A percentile compares a stretch with the other conserved stretches of the same genome.
Evolutionary conservation across 352 stramenopile genomes (phyloP).

Genomic region (Pythium rhizo-oryzae): DNA sequence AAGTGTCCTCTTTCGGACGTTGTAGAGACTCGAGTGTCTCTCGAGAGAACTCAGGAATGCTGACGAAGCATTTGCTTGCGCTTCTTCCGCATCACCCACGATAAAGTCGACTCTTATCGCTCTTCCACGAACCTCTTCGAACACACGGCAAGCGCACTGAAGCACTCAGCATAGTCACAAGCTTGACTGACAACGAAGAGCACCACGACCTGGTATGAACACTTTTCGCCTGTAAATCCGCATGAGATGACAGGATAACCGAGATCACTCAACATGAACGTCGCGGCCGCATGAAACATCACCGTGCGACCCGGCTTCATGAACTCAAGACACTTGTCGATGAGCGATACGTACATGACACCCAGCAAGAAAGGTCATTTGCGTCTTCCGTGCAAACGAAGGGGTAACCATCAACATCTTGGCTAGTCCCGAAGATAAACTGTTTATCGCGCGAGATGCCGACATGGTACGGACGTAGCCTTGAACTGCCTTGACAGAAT

Average conservation of each 20-base stretch:
- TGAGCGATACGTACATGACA: neutral
- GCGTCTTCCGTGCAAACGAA: neutral
- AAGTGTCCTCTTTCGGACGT: neutral
- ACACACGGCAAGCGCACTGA: slow-evolving; percentile 1
- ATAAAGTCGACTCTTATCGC: neutral
- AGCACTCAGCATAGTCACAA: slow-evolving; percentile 1
- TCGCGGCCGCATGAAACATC: slow-evolving; percentile 12
- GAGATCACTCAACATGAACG: slow-evolving; percentile 1
- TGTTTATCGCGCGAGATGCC: too few species aligned
- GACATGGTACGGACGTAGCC: neutral
- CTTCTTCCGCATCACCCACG: slow-evolving; percentile 10
- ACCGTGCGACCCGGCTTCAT: neutral
- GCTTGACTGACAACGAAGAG: slow-evolving; percentile 8
- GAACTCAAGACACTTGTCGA: slow-evolving; percentile 10
- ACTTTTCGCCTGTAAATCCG: slow-evolving; percentile 4
- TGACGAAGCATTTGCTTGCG: neutral
- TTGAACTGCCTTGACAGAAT: slow-evolving; percentile 4
- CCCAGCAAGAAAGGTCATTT: slow-evolving; percentile 6
- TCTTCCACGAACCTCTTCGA: slow-evolving; percentile 8
- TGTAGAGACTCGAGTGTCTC: neutral
- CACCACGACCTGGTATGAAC: slow-evolving; percentile 1
- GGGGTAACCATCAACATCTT: neutral
- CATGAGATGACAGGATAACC: neutral
- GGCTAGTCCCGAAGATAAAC: slow-evolving; percentile 5
- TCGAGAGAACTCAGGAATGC: neutral